Evolutionary conservation across 257 asterid genomes (phyloP).

Genomic region (Nicotiana knightiana): DNA sequence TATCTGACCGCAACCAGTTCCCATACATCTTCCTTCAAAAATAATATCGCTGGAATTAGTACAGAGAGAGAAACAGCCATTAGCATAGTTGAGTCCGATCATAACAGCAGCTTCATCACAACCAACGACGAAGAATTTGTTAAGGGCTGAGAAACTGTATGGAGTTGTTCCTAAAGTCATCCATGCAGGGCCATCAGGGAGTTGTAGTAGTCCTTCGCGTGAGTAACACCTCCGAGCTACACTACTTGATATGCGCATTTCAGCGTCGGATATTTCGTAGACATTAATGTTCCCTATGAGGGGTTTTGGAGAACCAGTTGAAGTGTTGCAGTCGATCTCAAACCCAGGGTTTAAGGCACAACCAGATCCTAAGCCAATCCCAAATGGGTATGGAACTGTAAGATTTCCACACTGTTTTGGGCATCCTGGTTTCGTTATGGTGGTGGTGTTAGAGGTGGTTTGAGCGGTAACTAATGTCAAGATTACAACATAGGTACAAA

Average conservation of each 20-base stretch:
- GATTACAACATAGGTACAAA: too few relatives aligned
- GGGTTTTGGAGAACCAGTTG: constrained; percentile 40
- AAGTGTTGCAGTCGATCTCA: constrained; percentile 45
- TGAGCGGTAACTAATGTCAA: too few relatives aligned
- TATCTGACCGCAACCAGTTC: constrained; percentile 67
- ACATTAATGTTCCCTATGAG: constrained; percentile 2
- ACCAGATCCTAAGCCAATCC: constrained; percentile 30
- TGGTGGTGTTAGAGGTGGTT: too few relatives aligned
- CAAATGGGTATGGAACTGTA: constrained; percentile 37
- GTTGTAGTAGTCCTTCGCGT: too few relatives aligned
- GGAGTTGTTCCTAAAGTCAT: constrained; percentile 20
- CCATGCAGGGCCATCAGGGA: constrained; percentile 9
- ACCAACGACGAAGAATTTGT: constrained; percentile 50
- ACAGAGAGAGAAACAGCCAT: too few relatives aligned
- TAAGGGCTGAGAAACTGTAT: constrained; percentile 41
- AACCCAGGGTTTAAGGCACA: constrained; percentile 21
- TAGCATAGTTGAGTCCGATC: too few relatives aligned
- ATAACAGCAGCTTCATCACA: constrained; percentile 34
- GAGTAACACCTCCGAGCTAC: constrained; percentile 40
- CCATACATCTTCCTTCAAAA: constrained; percentile 38
- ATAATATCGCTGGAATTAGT: constrained; percentile 25
- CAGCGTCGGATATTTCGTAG: constrained; percentile 45
- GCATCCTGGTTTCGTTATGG: constrained; percentile 32
- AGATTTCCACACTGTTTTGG: constrained; percentile 24
- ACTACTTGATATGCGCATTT: constrained; percentile 37